Evolutionary conservation across 139 green algal genomes (phyloP), one percentile per base, ranked within the genome.

Genomic region (Nannochloris sp.): DNA sequence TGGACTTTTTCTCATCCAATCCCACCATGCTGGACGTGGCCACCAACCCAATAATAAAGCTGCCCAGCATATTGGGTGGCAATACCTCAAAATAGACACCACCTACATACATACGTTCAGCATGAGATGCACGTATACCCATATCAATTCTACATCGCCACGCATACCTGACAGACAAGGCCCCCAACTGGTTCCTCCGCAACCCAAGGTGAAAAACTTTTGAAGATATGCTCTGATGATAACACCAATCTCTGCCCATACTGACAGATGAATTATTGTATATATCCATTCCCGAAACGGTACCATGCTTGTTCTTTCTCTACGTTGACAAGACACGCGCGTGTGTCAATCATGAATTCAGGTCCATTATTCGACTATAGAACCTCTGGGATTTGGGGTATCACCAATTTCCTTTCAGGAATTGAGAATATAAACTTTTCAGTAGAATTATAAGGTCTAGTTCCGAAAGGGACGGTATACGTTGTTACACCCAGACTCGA

Each of bases 61-160:
- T 81, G 28, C 85, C 87, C 6, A 89, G 48, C 44, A 85, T 75
- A 68, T 94, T 94, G 20, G 80, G 30, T 1, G 85, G 80, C 13
- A 95, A 70, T 65, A 89, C 85, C 1, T 64, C 65, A 62, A 92
- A 94, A 62, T 91, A 72, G 3, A 81, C 62, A 20, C 80, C 79
- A 37, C 62, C 66, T 65, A 55, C 2, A 25, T 28, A 28, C 10
- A 2, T 5, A 11, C 6, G 49, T 20, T 20, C 49, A 20, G 20
- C 20, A 23, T 23, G 20, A 23, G 20, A 23, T 23, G 20, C n/a
- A n/a, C 20, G 20, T 23, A 23, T 23, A 23, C 20, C 20, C 20
- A 23, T 23, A 23, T 23, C 20, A 23, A 23, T 23, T 23, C 20
- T 23, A 23, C 12, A 55, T 26, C 12, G 5, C 17, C 6, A 55